A percentile compares a stretch with the other conserved stretches of the same genome.
Evolutionary conservation across 2,329 filamentous ascomycete species (phyloP).

Genomic region (Nannizziopsis barbatae): DNA sequence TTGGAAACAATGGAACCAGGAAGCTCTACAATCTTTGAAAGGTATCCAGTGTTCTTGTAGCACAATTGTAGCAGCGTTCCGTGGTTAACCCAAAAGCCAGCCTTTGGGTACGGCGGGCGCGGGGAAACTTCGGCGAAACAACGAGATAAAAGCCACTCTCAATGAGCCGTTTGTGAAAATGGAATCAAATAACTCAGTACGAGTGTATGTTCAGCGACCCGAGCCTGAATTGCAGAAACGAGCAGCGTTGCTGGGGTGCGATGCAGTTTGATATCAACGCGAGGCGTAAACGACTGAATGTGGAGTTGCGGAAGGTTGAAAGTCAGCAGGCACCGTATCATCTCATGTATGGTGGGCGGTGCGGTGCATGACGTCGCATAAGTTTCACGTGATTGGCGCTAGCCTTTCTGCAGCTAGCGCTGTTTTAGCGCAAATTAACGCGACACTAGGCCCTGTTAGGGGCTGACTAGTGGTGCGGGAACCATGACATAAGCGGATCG

Average conservation of each 20-base stretch:
- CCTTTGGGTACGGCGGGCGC: no score
- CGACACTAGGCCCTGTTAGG: background rate
- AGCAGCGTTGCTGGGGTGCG: background rate
- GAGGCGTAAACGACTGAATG: background rate
- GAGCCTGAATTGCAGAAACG: background rate
- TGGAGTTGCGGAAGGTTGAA: background rate
- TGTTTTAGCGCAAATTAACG: background rate
- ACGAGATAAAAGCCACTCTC: no score
- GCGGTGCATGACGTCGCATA: constrained; percentile 1
- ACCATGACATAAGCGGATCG: background rate
- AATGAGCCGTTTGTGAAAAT: no score
- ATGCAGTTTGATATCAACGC: background rate
- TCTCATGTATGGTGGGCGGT: no score
- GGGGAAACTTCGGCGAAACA: no score
- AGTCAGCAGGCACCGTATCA: background rate
- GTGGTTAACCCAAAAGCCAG: no score
- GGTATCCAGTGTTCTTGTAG: no score
- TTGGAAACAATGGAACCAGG: no score
- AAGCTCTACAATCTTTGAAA: no score
- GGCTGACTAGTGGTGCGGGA: background rate
- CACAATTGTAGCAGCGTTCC: no score
- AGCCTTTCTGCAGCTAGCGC: background rate
- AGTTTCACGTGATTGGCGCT: background rate
- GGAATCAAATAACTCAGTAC: no score
- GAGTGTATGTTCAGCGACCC: background rate